phyloP scores from a whole-genome alignment of 2,329 filamentous ascomycete species.

The Colletotrichum cordylinicola region DNA sequence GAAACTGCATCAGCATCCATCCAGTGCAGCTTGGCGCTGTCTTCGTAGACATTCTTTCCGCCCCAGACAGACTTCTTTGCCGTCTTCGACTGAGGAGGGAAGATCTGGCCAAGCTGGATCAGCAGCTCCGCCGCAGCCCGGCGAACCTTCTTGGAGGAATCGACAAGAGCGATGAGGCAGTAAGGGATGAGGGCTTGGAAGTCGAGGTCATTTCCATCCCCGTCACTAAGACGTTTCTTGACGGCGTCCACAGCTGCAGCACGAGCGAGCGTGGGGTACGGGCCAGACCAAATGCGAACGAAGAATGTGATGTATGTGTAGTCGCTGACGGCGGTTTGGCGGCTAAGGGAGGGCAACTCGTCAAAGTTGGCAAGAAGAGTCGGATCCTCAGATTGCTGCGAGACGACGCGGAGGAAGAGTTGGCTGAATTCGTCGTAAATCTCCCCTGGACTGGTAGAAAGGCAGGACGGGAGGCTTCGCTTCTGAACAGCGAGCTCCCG shows the following conservation, averaged over 20 bases:
- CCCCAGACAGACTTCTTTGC: slow-evolving; percentile 63
- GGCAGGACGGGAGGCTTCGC: slow-evolving; percentile 53
- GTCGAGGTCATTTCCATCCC: slow-evolving; percentile 60
- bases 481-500: slow-evolving; percentile 41
- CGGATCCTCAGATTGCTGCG: slow-evolving; percentile 44
- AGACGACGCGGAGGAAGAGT: slow-evolving; percentile 61
- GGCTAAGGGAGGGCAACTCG: slow-evolving; percentile 58
- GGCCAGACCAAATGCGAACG: slow-evolving; percentile 74
- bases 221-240: slow-evolving; percentile 59
- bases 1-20: slow-evolving; percentile 62
- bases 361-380: slow-evolving; percentile 57
- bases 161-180: slow-evolving; percentile 74
- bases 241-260: slow-evolving; percentile 72
- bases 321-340: slow-evolving; percentile 59
- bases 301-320: slow-evolving; percentile 79
- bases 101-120: slow-evolving; percentile 57
- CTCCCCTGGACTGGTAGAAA: slow-evolving; percentile 54
- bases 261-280: slow-evolving; percentile 72
- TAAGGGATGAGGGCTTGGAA: slow-evolving; percentile 87
- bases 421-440: slow-evolving; percentile 65
- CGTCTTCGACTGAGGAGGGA: slow-evolving; percentile 42
- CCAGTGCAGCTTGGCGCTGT: slow-evolving; percentile 57
- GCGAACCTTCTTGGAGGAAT: slow-evolving; percentile 78
- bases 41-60: slow-evolving; percentile 68
- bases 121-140: slow-evolving; percentile 75